Conservation (phyloP, 148 eudicot species). For the Camellia granthamiana region DNA sequence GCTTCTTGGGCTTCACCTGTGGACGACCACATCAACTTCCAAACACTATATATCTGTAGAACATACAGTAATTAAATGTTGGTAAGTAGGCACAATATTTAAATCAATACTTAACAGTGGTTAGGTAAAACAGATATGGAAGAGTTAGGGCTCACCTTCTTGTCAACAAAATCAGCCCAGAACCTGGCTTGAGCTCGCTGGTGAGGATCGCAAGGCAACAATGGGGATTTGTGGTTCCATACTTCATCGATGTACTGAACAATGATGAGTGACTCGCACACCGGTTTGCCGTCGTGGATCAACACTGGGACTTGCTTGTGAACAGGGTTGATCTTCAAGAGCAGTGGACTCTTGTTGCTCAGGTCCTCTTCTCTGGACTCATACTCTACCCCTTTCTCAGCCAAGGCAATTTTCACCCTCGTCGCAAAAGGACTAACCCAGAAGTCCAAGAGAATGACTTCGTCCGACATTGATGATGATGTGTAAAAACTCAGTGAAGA, state of each 20-base stretch:
- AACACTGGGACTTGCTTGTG: too few species aligned
- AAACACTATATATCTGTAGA: too few species aligned
- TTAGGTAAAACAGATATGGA: too few species aligned
- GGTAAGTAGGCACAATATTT: too few species aligned
- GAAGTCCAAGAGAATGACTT: slow-evolving; percentile 20
- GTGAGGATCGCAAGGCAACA: too few species aligned
- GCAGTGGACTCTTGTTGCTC: slow-evolving; percentile 20
- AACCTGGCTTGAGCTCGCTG: too few species aligned
- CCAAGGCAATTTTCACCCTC: slow-evolving; percentile 37
- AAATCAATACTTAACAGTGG: too few species aligned
- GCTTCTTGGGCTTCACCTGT: slow-evolving; percentile 40
- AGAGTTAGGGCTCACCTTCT: slow-evolving; percentile 18
- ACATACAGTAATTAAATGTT: too few species aligned
- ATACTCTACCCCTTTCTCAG: slow-evolving; percentile 27
- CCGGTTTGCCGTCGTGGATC: neutral
- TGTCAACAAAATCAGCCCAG: slow-evolving; percentile 23
- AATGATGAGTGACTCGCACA: slow-evolving; percentile 42
- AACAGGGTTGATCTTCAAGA: neutral
- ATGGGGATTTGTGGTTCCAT: slow-evolving; percentile 27
- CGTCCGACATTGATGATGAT: slow-evolving; percentile 5
- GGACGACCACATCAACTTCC: too few species aligned
- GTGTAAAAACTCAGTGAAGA: neutral
- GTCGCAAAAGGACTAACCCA: slow-evolving; percentile 27
- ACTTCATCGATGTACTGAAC: slow-evolving; percentile 54
- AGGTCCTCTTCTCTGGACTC: slow-evolving; percentile 17